Evolutionary conservation across 2,329 filamentous ascomycete species (phyloP), one percentile per base, ranked within the genome.

Genomic region (Huntiella bhutanensis): DNA sequence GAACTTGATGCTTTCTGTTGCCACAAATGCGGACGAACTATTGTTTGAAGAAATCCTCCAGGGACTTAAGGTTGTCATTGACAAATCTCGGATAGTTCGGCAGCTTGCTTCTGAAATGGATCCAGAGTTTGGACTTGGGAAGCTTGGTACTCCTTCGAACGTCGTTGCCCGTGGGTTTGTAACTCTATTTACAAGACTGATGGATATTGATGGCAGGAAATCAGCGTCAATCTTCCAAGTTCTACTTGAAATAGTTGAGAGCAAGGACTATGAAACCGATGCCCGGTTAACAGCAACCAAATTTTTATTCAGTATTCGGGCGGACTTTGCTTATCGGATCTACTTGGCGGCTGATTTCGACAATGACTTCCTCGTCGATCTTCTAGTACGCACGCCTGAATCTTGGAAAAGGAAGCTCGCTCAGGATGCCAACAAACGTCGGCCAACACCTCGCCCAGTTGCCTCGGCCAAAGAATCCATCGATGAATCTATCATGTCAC

Each of bases 221-320:
- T 73, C 78, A 10, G 64, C 70, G 16, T 68, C 67, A 41, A 62
- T 79, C 0, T 86, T 77, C 54, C 67, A 75, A 42, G 65, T 72
- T 6, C 61, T 88, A 4, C 62, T 87, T 37, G 66, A 68, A 45
- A 75, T 86, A 53, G 75, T 71, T 4, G 70, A 69, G 52, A 71
- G 71, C 12, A 67, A 66, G 22, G 64, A 68, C 32, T 75, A 71
- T 51, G 79, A 81, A 49, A 65, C 70, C 5, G 77, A 83, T 59
- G 77, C 81, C 44, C 77, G 82, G 5, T 64, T 91, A 19, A 78
- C 77, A 10, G 77, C 80, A 2, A 74, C 87, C 67, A 85, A 83
- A 55, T 62, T 88, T 38, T 65, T 95, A 2, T 88, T 92, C 57
- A 76, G 87, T 38, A 64, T 95, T 28, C 75, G 87, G 49, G 84